A percentile compares a stretch with the other conserved stretches of the same genome.
Evolutionary conservation across 805 yeast species (phyloP).

Genomic region (Suhomyces emberorum): DNA sequence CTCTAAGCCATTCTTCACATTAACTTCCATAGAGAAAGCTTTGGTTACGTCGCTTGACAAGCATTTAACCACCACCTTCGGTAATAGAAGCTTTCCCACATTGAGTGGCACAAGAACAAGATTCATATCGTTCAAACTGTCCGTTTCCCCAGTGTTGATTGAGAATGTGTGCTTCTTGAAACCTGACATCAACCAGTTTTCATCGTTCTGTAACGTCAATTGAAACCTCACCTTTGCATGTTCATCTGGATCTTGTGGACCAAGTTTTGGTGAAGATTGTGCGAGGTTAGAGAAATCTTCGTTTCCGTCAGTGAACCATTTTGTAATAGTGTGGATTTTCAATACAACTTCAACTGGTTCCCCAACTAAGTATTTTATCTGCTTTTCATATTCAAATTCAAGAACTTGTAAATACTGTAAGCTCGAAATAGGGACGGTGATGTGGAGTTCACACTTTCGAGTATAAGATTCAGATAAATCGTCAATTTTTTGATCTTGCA

Average conservation of each 20-base stretch:
- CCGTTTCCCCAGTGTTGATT: slow-evolving; percentile 15
- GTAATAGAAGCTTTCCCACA: slow-evolving; percentile 69
- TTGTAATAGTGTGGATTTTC: slow-evolving; percentile 39
- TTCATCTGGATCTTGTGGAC: neutral
- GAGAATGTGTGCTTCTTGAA: slow-evolving; percentile 52
- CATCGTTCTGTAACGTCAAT: slow-evolving; percentile 51
- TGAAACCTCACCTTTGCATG: slow-evolving; percentile 24
- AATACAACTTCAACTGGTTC: slow-evolving; percentile 52
- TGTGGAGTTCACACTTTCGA: slow-evolving; percentile 24
- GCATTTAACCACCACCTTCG: slow-evolving; percentile 48
- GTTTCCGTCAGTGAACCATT: slow-evolving; percentile 37
- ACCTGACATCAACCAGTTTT: slow-evolving; percentile 82
- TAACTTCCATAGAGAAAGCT: slow-evolving; percentile 51
- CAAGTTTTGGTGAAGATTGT: slow-evolving; percentile 21
- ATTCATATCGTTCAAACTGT: slow-evolving; percentile 19
- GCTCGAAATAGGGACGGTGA: slow-evolving; percentile 62
- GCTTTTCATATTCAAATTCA: slow-evolving; percentile 40
- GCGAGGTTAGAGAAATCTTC: slow-evolving; percentile 16
- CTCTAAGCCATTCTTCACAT: slow-evolving; percentile 65
- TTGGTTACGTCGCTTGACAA: slow-evolving; percentile 20
- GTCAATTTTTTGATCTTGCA: neutral
- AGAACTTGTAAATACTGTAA: slow-evolving; percentile 59
- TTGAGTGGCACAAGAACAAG: slow-evolving; percentile 68
- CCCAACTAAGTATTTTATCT: slow-evolving; percentile 55
- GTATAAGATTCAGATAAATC: neutral